Evolutionary conservation across 2,329 filamentous ascomycete genomes (phyloP).

Genomic region (Colletotrichum eremochloae): DNA sequence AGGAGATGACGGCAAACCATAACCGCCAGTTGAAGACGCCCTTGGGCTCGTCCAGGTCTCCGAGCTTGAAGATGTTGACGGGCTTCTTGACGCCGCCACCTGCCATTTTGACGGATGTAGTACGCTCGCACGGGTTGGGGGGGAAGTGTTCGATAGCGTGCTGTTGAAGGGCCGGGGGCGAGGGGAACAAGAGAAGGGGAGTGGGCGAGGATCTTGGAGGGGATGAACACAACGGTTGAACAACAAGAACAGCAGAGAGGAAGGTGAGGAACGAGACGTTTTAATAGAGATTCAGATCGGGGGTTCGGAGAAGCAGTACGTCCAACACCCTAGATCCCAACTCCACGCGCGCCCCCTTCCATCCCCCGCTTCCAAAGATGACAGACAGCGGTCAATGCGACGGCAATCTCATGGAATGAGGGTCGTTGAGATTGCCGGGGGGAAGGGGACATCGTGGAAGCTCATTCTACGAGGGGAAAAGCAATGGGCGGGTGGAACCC

Average conservation of each 20-base stretch:
- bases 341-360: background rate
- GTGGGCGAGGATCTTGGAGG: background rate
- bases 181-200: background rate
- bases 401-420: constrained; percentile 30
- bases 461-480: constrained; percentile 12
- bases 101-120: constrained; percentile 29
- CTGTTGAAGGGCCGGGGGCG: background rate
- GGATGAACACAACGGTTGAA: constrained; percentile 37
- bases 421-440: constrained; percentile 3
- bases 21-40: constrained; percentile 83
- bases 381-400: constrained; percentile 34
- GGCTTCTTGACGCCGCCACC: constrained; percentile 65
- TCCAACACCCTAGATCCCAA: constrained; percentile 26
- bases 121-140: constrained; percentile 20
- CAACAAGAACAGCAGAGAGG: background rate
- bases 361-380: constrained; percentile 19
- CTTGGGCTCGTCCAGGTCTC: constrained; percentile 74
- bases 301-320: constrained; percentile 4
- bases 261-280: constrained; percentile 18
- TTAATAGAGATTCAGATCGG: constrained; percentile 24
- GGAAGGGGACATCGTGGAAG: background rate
- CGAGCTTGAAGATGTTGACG: constrained; percentile 74
- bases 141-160: background rate
- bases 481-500: constrained; percentile 1
- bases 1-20: constrained; percentile 81